phyloP scores from a whole-genome alignment of 75 land plant species.

The Azolla pinnata region DNA sequence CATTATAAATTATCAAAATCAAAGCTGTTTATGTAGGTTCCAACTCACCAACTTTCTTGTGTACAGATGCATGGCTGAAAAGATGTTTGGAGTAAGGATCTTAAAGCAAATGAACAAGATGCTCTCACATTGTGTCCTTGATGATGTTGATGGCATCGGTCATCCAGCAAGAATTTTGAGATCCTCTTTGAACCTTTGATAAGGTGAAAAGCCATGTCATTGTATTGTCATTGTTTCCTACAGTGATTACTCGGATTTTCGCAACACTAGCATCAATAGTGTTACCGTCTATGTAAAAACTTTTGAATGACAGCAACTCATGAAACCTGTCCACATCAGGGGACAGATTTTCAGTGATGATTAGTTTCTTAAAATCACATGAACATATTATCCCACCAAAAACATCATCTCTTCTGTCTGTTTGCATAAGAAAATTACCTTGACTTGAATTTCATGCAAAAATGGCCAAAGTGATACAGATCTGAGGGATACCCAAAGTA shows the following conservation, averaged over 20 bases:
- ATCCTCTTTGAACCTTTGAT: conserved; percentile 20
- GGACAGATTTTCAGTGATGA: background rate
- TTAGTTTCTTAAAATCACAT: background rate
- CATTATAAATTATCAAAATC: too few relatives aligned
- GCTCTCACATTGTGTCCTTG: too few relatives aligned
- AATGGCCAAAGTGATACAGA: conserved; percentile 45
- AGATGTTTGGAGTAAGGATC: too few relatives aligned
- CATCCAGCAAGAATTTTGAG: conserved; percentile 26
- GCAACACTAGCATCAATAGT: conserved; percentile 1
- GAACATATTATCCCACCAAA: background rate
- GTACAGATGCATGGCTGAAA: too few relatives aligned
- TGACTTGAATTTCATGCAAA: conserved; percentile 36
- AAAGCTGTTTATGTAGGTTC: too few relatives aligned
- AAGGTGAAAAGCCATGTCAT: conserved; percentile 16
- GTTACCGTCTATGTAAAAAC: background rate
- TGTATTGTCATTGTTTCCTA: background rate
- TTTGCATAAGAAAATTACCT: conserved; percentile 16
- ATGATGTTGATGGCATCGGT: conserved; percentile 17
- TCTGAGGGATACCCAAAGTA: conserved; percentile 40
- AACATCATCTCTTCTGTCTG: background rate
- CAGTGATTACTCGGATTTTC: conserved; percentile 7
- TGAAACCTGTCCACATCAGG: background rate
- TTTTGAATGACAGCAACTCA: background rate
- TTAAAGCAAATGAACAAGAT: too few relatives aligned
- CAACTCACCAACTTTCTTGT: too few relatives aligned